Evolutionary conservation across 2,329 filamentous ascomycete species (phyloP).

Genomic region (Scedosporium aurantiacum): DNA sequence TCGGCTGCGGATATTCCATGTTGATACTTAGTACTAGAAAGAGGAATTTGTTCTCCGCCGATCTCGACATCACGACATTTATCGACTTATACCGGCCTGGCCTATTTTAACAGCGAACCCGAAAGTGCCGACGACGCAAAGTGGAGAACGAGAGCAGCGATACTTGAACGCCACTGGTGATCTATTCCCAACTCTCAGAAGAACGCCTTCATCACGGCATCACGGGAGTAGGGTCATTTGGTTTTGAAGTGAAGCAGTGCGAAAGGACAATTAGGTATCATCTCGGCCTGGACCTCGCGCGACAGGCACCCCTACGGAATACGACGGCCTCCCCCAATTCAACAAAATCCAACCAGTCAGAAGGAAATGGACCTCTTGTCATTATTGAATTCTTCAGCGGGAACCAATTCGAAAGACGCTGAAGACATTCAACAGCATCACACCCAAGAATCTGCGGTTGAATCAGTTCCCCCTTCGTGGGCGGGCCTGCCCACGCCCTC

Average conservation of each 20-base stretch:
- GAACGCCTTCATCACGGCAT: background rate
- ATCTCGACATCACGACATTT: background rate
- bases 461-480: background rate
- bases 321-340: background rate
- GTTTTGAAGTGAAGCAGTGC: background rate
- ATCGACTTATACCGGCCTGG: background rate
- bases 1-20: background rate
- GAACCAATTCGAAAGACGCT: background rate
- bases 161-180: background rate
- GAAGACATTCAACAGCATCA: constrained; percentile 1
- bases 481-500: constrained; percentile 5
- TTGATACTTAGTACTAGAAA: background rate
- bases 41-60: background rate
- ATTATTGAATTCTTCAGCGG: constrained; percentile 26
- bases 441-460: background rate
- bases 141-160: background rate
- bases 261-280: background rate
- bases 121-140: background rate
- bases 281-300: background rate
- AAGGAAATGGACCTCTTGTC: constrained; percentile 29
- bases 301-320: background rate
- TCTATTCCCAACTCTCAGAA: background rate
- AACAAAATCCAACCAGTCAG: background rate
- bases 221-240: background rate
- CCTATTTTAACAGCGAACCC: background rate